Percentiles rank a stretch among this genome's conserved stretches.
phyloP scores from a whole-genome alignment of 108 stramenopile species.

The Cyclotella baltica region DNA sequence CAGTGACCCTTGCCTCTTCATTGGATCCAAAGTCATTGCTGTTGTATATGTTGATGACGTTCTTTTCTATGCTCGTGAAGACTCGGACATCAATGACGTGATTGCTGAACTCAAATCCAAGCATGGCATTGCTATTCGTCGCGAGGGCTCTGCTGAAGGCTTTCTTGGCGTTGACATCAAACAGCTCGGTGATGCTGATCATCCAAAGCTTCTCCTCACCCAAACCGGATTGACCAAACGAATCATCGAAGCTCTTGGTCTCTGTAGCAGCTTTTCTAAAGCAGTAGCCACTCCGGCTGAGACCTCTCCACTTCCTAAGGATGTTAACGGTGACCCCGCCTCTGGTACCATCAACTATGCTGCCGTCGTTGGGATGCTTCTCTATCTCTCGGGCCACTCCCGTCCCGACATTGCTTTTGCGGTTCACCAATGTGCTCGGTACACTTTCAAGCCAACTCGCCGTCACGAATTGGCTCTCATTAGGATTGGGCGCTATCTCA shows the following conservation, averaged over 20 bases:
- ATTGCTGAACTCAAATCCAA: background rate
- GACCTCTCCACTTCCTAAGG: background rate
- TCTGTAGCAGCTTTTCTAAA: background rate
- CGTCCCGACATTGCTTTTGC: slow-evolving; percentile 51
- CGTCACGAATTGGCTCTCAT: slow-evolving; percentile 47
- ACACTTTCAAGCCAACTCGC: slow-evolving; percentile 35
- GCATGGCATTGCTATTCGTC: background rate
- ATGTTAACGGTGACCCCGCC: background rate
- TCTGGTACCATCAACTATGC: slow-evolving; percentile 3
- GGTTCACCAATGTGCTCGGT: slow-evolving; percentile 42
- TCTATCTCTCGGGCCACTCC: slow-evolving; percentile 34
- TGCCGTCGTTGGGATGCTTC: slow-evolving; percentile 46
- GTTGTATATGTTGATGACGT: background rate
- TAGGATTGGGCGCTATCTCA: slow-evolving; percentile 52
- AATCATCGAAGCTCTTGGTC: background rate
- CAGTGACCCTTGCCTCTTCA: background rate
- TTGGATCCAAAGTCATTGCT: background rate
- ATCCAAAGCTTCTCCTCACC: background rate
- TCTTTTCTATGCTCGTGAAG: background rate
- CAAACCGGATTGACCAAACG: background rate
- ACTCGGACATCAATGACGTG: background rate
- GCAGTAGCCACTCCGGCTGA: background rate
- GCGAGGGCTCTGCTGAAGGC: background rate
- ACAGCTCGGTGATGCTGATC: background rate
- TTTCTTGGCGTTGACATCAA: slow-evolving; percentile 7